Conservation (phyloP, 2,329 filamentous ascomycete species). For the Aphanocladium album region DNA sequence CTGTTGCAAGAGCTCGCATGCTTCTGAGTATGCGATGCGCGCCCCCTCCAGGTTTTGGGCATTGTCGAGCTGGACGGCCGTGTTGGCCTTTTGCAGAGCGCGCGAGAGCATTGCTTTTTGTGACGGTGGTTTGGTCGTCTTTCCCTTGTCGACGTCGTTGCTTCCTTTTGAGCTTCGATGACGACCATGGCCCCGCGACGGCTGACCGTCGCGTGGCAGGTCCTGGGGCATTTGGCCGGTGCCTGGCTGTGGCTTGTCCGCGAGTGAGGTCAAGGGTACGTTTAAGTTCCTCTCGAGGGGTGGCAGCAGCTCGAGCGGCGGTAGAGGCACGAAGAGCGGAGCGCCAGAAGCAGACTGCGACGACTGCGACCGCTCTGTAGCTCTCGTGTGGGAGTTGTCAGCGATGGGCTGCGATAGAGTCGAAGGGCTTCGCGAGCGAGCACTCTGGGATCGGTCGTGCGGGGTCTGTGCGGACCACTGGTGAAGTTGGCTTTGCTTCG, state of each 20-base stretch:
- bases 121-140: slow-evolving; percentile 49
- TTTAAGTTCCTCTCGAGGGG: slow-evolving; percentile 16
- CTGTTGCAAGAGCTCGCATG: slow-evolving; percentile 79
- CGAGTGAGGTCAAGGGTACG: neutral
- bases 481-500: neutral
- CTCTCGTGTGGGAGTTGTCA: neutral
- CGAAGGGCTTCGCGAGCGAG: neutral
- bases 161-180: slow-evolving; percentile 30
- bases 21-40: slow-evolving; percentile 84
- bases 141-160: slow-evolving; percentile 24
- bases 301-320: slow-evolving; percentile 4
- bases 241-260: neutral
- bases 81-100: slow-evolving; percentile 91
- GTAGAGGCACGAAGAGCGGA: neutral
- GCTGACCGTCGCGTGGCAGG: neutral
- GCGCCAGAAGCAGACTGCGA: neutral
- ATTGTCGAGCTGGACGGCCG: slow-evolving; percentile 92
- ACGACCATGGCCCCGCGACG: slow-evolving; percentile 25
- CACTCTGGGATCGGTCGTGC: neutral
- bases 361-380: neutral
- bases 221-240: slow-evolving; percentile 1
- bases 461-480: neutral
- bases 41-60: slow-evolving; percentile 91
- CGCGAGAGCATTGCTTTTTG: slow-evolving; percentile 97
- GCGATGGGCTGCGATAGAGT: neutral